Evolutionary conservation across 1,284 basidiomycete genomes (phyloP).

Genomic region (Tilletia indica): DNA sequence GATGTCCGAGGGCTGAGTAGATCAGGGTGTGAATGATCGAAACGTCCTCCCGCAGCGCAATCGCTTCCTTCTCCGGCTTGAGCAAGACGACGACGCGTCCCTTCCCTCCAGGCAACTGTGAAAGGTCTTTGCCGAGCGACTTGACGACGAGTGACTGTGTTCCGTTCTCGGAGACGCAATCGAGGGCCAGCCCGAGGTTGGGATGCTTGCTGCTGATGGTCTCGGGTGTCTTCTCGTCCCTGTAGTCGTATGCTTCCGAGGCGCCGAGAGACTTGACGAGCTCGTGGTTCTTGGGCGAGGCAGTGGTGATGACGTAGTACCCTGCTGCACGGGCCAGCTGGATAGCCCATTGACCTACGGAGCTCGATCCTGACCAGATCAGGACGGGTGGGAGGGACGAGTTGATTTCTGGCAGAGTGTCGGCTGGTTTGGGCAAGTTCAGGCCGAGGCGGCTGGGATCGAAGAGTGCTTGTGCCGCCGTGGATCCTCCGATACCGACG

Average conservation of each 20-base stretch:
- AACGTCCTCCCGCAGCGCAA: slow-evolving; percentile 38
- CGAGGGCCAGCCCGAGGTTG: slow-evolving; percentile 42
- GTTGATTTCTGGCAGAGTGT: slow-evolving; percentile 28
- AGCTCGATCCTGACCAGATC: slow-evolving; percentile 64
- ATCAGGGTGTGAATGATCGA: slow-evolving; percentile 40
- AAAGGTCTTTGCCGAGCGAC: slow-evolving; percentile 29
- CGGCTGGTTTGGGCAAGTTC: slow-evolving; percentile 26
- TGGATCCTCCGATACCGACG: slow-evolving; percentile 45
- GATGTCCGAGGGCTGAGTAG: slow-evolving; percentile 41
- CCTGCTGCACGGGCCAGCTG: slow-evolving; percentile 56
- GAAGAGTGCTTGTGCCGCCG: slow-evolving; percentile 46
- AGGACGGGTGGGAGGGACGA: slow-evolving; percentile 38
- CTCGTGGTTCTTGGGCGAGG: slow-evolving; percentile 54
- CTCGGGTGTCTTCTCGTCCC: slow-evolving; percentile 49
- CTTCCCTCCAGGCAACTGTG: slow-evolving; percentile 29
- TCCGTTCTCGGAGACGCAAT: slow-evolving; percentile 49
- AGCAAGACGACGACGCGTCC: slow-evolving; percentile 37
- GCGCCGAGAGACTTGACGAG: slow-evolving; percentile 48
- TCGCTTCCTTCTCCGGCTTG: slow-evolving; percentile 42
- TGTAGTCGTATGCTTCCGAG: slow-evolving; percentile 60
- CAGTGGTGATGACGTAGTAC: slow-evolving; percentile 61
- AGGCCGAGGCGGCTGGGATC: slow-evolving; percentile 29
- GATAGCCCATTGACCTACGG: slow-evolving; percentile 60
- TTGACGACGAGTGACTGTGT: slow-evolving; percentile 40
- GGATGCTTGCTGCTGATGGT: slow-evolving; percentile 47